A percentile compares a stretch with the other conserved stretches of the same genome.
phyloP scores from a whole-genome alignment of 2,329 filamentous ascomycete genomes.

The Berkeleyomyces basicola region DNA sequence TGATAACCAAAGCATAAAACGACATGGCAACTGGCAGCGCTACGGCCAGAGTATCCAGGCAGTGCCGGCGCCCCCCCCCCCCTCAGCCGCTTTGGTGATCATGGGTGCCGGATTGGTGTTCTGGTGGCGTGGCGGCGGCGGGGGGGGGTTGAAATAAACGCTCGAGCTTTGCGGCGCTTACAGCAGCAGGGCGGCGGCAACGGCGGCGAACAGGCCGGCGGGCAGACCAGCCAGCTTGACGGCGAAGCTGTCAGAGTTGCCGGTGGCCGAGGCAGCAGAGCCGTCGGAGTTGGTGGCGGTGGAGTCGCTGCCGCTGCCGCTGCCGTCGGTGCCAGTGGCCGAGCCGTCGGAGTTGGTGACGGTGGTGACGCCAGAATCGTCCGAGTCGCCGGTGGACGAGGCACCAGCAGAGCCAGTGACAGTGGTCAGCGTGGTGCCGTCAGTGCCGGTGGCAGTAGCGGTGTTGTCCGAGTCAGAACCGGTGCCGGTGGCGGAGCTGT shows the following conservation, averaged over 20 bases:
- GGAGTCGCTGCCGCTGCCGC: slow-evolving; percentile 13
- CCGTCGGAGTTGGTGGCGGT: slow-evolving; percentile 17
- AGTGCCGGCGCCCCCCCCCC: too few species aligned
- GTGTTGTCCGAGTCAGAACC: neutral
- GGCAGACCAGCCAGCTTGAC: slow-evolving; percentile 29
- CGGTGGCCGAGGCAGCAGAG: slow-evolving; percentile 16
- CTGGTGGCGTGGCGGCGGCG: too few species aligned
- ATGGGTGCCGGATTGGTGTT: too few species aligned
- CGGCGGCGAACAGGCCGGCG: slow-evolving; percentile 30
- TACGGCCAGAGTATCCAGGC: too few species aligned
- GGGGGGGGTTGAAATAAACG: neutral
- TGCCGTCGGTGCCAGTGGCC: neutral
- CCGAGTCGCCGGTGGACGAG: slow-evolving; percentile 17
- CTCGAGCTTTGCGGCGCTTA: slow-evolving; percentile 20
- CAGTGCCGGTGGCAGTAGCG: neutral
- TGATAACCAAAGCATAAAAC: neutral
- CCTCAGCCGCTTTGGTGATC: too few species aligned
- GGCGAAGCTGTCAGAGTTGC: slow-evolving; percentile 17
- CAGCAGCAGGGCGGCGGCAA: slow-evolving; percentile 32
- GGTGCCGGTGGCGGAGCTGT: neutral
- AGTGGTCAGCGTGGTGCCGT: slow-evolving; percentile 14
- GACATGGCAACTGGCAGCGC: too few species aligned
- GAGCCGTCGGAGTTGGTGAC: slow-evolving; percentile 16
- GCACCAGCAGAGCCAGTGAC: slow-evolving; percentile 16
- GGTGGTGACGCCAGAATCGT: slow-evolving; percentile 16